phyloP scores from a whole-genome alignment of 306 rosid species.

The Luffa acutangula region DNA sequence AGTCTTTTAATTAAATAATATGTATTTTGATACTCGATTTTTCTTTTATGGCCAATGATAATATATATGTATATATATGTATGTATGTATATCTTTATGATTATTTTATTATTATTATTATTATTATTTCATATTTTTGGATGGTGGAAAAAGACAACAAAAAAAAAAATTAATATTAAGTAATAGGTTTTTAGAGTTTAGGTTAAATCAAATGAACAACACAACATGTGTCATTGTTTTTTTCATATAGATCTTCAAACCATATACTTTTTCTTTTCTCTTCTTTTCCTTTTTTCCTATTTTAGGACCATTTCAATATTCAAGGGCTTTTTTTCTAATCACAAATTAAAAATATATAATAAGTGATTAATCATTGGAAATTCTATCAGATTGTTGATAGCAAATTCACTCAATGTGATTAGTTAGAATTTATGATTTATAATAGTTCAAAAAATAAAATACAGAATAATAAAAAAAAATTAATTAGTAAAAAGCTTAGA shows the following conservation, averaged over 20 bases:
- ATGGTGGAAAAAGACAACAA: background rate
- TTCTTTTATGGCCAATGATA: background rate
- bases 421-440: background rate
- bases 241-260: background rate
- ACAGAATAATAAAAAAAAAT: no score
- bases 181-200: background rate
- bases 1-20: background rate
- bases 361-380: background rate
- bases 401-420: background rate
- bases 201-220: background rate
- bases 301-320: background rate
- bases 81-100: background rate
- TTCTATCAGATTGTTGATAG: background rate
- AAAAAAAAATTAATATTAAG: no score
- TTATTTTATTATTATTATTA: background rate
- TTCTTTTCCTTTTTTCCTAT: no score
- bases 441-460: no score
- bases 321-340: background rate
- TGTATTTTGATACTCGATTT: background rate
- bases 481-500: no score
- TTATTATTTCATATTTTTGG: background rate
- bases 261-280: background rate
- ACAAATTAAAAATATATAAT: background rate
- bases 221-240: background rate
- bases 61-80: background rate